Base-by-base conservation (phyloP, 2,329 filamentous ascomycete genomes). In the Fusarium algeriense region DNA sequence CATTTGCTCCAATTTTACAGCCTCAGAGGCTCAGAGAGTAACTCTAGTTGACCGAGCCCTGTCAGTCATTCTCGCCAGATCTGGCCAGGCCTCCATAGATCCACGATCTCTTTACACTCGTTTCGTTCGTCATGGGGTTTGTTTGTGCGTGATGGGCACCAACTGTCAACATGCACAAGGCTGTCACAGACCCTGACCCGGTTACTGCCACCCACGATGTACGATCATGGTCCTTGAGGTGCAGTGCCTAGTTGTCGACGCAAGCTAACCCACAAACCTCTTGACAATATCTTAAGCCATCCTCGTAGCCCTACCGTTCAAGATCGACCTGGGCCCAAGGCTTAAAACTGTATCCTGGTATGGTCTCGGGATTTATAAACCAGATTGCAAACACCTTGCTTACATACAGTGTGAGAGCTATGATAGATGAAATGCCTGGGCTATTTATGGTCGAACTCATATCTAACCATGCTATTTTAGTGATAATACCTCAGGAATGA, bases 281-380 rank as follows among this genome's bases (percentile, higher is more conserved):
- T 69, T 68, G 71, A 75, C 43, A 64, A 73, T 71, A 53, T 64
- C 69, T 53, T 60, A 52, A 66, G 55, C 46, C 56, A 55, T 66
- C 72, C 74, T 75, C 74, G 71, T 74, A 76, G 74, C 74, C 74
- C 74, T 76, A 76, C 64, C 62, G 44, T 57, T 48, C 53, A 61
- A 60, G 56, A 67, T 55, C 52, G 44, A 56, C 54, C 58, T 50
- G 56, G 56, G 43, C 44, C 60, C 26, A 43, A 67, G 62, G 65
- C 69, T 64, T 70, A 71, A 58, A 38, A 53, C 43, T 44, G 43
- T 45, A 74, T 70, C 69, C 71, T 62, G 67, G 71, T 15, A 50
- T 44, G 45, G 50, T 40, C 34, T 70, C 48, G 66, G 58, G 52
- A 60, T 48, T 63, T 69, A 55, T 61, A 26, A 59, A 19, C 34